Base-by-base conservation (phyloP, 768 basidiomycete genomes). In the Mrakia blollopis region DNA sequence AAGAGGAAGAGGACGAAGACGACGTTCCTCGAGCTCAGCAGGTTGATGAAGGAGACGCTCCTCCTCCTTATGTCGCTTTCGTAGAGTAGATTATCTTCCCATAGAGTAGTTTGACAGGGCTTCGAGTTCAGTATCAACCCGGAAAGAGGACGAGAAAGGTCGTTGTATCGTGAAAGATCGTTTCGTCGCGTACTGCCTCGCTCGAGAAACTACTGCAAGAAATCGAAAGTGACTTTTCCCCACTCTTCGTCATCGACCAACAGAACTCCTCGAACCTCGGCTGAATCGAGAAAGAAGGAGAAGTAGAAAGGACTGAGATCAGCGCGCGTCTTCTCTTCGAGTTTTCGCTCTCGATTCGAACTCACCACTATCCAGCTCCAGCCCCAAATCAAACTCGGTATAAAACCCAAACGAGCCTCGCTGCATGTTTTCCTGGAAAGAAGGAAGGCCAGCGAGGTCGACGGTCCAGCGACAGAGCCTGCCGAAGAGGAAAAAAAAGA, bases 361-460 rank as follows among this genome's bases (percentile, higher is more conserved):
- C 57, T 57, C 25, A 57, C 57, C 68, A 32, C 25, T 54, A 63
- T 93, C 92, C 80, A 93, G 84, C 84, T 92, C 92, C 78, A 93
- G 84, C 11, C 90, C 92, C 4, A 93, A 87, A 82, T 93, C 92
- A 79, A 93, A 94, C 82, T 93, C 92, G 71, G 91, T 92, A 81
- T 91, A 94, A 84, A 93, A 93, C 13, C 91, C 92, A 69, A 86
- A 85, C 61, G 87, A 86, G 14, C 88, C 86, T 75, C 85, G 80
- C n/a, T 84, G 84, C 70, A 90, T 90, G 79, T 90, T 89, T 78
- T 89, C 88, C 81, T 88, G 89, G 86, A 93, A 93, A 69, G 88
- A 89, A 54, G 92, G 92, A 72, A 94, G 84, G 35, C 90, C 87
- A 61, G 88, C 88, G 71, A 94, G 86, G 83, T 94, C 90, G 47